Percentiles rank a stretch among this genome's conserved stretches.
These are phyloP conservation scores for Berkeleyomyces basicola DNA, from an alignment of 2,329 filamentous ascomycete genomes.

Conservation along the genomic window DNA sequence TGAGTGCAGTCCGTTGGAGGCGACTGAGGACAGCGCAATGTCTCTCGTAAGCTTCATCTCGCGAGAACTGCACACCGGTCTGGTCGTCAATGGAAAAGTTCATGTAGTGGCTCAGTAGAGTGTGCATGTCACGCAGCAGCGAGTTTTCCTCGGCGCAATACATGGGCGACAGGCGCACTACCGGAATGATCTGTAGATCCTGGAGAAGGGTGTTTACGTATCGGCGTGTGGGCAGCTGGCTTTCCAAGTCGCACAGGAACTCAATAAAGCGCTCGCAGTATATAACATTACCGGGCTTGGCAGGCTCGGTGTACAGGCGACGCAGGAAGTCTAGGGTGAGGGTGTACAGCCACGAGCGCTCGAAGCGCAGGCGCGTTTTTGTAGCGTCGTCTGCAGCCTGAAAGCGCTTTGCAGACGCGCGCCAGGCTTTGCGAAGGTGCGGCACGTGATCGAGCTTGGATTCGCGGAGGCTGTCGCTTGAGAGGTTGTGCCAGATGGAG, in stretches of 20 bases:
- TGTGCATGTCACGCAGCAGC: conserved; percentile 64
- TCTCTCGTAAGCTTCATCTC: conserved; percentile 56
- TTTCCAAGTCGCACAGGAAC: conserved; percentile 76
- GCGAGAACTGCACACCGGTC: conserved; percentile 58
- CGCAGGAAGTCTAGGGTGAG: conserved; percentile 69
- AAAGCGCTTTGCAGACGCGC: conserved; percentile 68
- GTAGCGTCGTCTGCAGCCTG: conserved; percentile 67
- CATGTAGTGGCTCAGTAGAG: conserved; percentile 72
- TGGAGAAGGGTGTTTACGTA: conserved; percentile 81
- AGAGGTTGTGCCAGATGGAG: conserved; percentile 86
- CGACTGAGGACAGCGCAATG: conserved; percentile 65
- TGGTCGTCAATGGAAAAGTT: conserved; percentile 86
- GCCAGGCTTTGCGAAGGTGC: conserved; percentile 80
- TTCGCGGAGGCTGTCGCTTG: conserved; percentile 59
- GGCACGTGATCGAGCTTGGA: conserved; percentile 52
- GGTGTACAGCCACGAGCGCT: conserved; percentile 84
- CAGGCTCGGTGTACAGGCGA: conserved; percentile 44
- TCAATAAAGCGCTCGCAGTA: conserved; percentile 94
- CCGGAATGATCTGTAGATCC: conserved; percentile 68
- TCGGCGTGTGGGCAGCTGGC: conserved; percentile 80
- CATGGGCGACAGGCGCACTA: conserved; percentile 61
- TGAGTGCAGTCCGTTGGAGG: conserved; percentile 62
- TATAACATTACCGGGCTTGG: conserved; percentile 43
- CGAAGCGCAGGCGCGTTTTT: conserved; percentile 71
- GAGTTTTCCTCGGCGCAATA: conserved; percentile 59